Conservation (phyloP, 2,329 filamentous ascomycete genomes). For the Rhexocercosporidium sp. region DNA sequence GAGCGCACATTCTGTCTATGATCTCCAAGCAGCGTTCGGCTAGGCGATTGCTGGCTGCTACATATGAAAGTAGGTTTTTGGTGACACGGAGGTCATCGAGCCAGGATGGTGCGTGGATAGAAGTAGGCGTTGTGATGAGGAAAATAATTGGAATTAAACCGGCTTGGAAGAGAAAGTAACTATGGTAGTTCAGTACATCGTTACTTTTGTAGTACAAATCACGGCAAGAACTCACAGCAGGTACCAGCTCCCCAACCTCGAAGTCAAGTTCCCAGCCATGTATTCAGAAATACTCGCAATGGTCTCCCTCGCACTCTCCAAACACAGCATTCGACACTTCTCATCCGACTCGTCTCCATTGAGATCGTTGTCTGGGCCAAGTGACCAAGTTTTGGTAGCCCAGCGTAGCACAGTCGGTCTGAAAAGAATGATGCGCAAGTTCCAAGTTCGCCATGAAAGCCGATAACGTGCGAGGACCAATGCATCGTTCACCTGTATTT, state of each 20-base stretch:
- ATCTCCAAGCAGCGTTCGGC: constrained; percentile 47
- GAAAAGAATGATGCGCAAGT: constrained; percentile 50
- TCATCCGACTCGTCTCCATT: constrained; percentile 40
- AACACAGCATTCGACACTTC: constrained; percentile 45
- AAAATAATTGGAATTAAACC: constrained; percentile 50
- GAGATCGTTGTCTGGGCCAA: constrained; percentile 38
- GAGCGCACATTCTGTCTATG: constrained; percentile 45
- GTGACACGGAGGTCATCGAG: constrained; percentile 44
- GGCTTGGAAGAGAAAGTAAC: constrained; percentile 52
- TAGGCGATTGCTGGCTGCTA: constrained; percentile 46
- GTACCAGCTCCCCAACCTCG: constrained; percentile 50
- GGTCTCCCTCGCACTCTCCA: constrained; percentile 47
- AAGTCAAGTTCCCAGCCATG: constrained; percentile 47
- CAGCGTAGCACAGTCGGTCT: constrained; percentile 49
- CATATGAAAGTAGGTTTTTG: constrained; percentile 46
- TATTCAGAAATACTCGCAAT: constrained; percentile 49
- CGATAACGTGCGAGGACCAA: constrained; percentile 45
- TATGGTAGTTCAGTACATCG: not conserved
- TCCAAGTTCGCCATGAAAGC: constrained; percentile 50
- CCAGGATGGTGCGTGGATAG: constrained; percentile 22
- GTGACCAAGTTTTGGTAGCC: constrained; percentile 35
- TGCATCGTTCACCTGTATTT: constrained; percentile 44
- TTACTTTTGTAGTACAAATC: not conserved
- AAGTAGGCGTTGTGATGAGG: constrained; percentile 47
- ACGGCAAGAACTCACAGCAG: constrained; percentile 41